Percentiles rank a stretch among this genome's conserved stretches.
phyloP scores from a whole-genome alignment of 2,329 filamentous ascomycete genomes.

The Mycosphaerella arachidis region DNA sequence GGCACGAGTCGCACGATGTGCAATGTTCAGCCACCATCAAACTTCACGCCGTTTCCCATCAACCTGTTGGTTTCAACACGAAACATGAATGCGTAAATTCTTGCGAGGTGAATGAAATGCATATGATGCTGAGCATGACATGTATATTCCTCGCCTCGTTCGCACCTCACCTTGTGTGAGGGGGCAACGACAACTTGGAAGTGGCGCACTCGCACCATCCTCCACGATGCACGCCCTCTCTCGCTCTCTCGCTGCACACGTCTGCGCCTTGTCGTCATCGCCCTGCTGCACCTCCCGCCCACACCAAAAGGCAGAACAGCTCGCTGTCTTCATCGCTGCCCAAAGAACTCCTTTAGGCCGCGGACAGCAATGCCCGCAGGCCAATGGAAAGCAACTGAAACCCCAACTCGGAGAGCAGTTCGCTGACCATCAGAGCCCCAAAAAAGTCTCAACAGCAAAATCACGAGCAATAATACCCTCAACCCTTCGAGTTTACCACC shows the following conservation, averaged over 20 bases:
- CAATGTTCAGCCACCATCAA: background rate
- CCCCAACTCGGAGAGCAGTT: background rate
- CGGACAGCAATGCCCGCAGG: background rate
- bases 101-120: background rate
- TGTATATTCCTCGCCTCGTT: background rate
- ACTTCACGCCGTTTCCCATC: background rate
- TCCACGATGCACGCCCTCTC: background rate
- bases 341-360: background rate
- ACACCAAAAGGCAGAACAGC: background rate
- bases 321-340: background rate
- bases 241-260: background rate
- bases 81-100: background rate
- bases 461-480: background rate
- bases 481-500: background rate
- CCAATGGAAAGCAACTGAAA: background rate
- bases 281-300: background rate
- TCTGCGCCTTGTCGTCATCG: background rate
- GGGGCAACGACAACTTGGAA: background rate
- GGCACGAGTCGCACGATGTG: background rate
- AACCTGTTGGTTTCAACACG: background rate
- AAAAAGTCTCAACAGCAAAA: background rate
- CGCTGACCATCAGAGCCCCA: background rate
- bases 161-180: background rate
- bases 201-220: background rate
- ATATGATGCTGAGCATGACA: background rate